These are phyloP conservation scores for Casuarina cunninghamiana DNA, from an alignment of 306 rosid genomes.

Conservation along the genomic window DNA sequence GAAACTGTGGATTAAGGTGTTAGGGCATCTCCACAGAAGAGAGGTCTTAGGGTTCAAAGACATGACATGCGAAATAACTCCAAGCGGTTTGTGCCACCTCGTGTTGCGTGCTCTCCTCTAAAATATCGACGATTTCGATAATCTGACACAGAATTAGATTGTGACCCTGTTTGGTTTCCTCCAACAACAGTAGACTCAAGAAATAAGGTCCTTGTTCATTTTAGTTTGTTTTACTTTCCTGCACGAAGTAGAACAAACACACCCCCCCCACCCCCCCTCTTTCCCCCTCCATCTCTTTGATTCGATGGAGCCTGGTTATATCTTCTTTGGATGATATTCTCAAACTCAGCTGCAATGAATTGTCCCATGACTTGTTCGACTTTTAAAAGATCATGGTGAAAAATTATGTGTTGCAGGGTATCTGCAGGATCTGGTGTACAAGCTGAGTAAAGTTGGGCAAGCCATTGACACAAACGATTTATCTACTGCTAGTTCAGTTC, in stretches of 20 bases:
- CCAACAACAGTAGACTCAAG: neutral
- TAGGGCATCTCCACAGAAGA: neutral
- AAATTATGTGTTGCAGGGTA: slow-evolving; percentile 49
- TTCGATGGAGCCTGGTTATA: neutral
- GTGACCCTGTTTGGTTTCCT: neutral
- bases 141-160: neutral
- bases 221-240: neutral
- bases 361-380: neutral
- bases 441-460: slow-evolving; percentile 81
- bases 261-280: too few species aligned
- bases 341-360: slow-evolving; percentile 5
- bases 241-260: neutral
- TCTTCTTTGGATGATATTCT: neutral
- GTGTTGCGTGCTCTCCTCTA: neutral
- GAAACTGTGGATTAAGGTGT: neutral
- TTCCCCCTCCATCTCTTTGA: neutral
- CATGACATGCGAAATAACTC: neutral
- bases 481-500: slow-evolving; percentile 73
- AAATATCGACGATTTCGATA: neutral
- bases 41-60: neutral
- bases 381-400: neutral
- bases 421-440: slow-evolving; percentile 83
- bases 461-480: slow-evolving; percentile 81
- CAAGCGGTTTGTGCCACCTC: neutral
- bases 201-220: neutral